Evolutionary conservation across 2,329 filamentous ascomycete genomes (phyloP), one percentile per base, ranked within the genome.

Genomic region (Lasiodiplodia sp.): DNA sequence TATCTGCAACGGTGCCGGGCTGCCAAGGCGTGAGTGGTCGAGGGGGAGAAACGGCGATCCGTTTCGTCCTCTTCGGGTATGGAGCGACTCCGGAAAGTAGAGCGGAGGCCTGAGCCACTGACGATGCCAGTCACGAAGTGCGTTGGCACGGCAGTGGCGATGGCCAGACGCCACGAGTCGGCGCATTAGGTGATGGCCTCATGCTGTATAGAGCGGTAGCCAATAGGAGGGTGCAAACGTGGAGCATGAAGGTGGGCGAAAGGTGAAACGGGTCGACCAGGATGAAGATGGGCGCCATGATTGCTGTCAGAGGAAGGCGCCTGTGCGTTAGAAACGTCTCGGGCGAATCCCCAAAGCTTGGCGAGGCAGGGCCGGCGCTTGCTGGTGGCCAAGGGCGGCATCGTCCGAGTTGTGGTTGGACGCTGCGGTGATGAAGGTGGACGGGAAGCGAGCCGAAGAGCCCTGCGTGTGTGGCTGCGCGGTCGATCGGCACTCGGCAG

Each of bases 281-380:
- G 56, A 49, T 49, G 60, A 52, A 16, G 60, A 63, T 52, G 60
- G 44, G 44, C 60, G 18, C 11, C 8, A 8, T 44, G 44, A 16
- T 21, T 63, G 60, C 60, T 63, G 60, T 23, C 60, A 63, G 44
- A 51, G 60, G 60, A 51, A 63, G 60, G 60, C 23, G 60, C 37
- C 44, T 21, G 44, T 63, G 60, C 58, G 21, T 23, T 28, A 38
- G 58, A 63, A 63, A 63, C 58, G 58, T 63, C 51, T 63, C 44
- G 58, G 58, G 58, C 47, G 44, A 31, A 52, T 63, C 28, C 40
- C 18, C 23, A 51, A 63, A 63, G 60, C 60, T 63, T 63, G 60
- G 60, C 60, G 31, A 28, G 28, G 58, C 28, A 51, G 11, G 44
- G 12, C 16, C 23, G 40, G 57, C 57, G 57, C 57, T 49, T 62